Conservation (phyloP, 2,329 filamentous ascomycete species). For the Diplodia seriata region DNA sequence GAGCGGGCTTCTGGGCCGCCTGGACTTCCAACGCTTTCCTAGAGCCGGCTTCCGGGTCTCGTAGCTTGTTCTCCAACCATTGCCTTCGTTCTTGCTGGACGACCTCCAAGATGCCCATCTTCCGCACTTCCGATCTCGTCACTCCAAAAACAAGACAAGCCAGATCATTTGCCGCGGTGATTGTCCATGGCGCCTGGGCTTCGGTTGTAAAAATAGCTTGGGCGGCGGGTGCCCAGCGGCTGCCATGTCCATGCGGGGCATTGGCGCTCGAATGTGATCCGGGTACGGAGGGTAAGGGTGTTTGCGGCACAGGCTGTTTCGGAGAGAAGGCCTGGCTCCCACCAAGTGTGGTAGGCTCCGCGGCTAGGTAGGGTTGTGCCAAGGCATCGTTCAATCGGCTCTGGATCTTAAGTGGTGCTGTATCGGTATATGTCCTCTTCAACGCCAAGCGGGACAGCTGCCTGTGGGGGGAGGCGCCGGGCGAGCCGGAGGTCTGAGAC, state of each 20-base stretch:
- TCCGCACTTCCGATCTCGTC: conserved; percentile 92
- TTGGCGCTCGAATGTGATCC: conserved; percentile 48
- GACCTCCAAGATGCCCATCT: conserved; percentile 93
- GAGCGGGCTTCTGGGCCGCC: conserved; percentile 43
- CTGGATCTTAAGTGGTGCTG: conserved; percentile 75
- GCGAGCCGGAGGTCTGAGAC: conserved; percentile 36
- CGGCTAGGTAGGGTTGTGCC: conserved; percentile 78
- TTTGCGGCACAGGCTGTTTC: conserved; percentile 44
- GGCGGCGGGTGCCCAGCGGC: conserved; percentile 86
- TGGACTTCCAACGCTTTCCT: conserved; percentile 43
- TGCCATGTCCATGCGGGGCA: conserved; percentile 80
- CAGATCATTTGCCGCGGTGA: conserved; percentile 93
- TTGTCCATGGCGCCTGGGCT: conserved; percentile 88
- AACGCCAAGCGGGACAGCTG: conserved; percentile 61
- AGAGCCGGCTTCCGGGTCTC: conserved; percentile 64
- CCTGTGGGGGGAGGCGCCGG: conserved; percentile 36
- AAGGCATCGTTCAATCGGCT: conserved; percentile 85
- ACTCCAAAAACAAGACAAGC: conserved; percentile 99
- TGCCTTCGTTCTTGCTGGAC: conserved; percentile 86
- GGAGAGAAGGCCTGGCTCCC: conserved; percentile 46
- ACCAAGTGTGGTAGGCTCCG: conserved; percentile 51
- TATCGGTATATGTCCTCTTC: conserved; percentile 89
- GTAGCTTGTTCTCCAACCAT: conserved; percentile 88
- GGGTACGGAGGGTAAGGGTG: conserved; percentile 41
- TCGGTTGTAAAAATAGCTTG: conserved; percentile 99